Conservation (phyloP, 352 stramenopile genomes). For the Phytopythium chamaehyphon region DNA sequence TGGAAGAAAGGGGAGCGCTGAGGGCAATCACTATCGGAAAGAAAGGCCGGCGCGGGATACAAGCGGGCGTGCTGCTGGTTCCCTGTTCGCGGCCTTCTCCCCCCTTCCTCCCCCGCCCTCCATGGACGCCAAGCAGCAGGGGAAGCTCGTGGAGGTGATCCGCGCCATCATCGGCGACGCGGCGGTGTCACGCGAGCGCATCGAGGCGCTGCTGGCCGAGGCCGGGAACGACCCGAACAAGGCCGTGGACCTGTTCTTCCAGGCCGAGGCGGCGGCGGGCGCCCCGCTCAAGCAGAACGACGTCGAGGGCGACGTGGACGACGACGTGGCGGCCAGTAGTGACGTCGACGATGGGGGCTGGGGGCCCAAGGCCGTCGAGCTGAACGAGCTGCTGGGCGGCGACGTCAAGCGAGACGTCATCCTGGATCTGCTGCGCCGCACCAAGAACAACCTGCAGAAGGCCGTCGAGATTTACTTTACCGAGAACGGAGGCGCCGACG, state of each 20-base stretch:
- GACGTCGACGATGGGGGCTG: too few relatives aligned
- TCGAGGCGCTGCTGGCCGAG: slow-evolving; percentile 54
- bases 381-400: slow-evolving; percentile 70
- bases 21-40: too few relatives aligned
- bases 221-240: slow-evolving; percentile 78
- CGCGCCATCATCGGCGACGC: slow-evolving; percentile 68
- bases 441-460: slow-evolving; percentile 70
- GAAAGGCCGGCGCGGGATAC: background rate
- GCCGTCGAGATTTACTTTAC: slow-evolving; percentile 79
- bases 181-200: slow-evolving; percentile 55
- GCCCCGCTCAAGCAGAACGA: slow-evolving; percentile 41
- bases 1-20: background rate
- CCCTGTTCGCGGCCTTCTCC: background rate
- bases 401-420: slow-evolving; percentile 57
- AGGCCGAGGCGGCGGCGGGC: slow-evolving; percentile 43
- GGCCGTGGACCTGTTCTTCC: slow-evolving; percentile 78
- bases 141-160: slow-evolving; percentile 73
- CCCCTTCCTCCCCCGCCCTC: background rate
- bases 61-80: background rate
- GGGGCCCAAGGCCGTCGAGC: slow-evolving; percentile 42
- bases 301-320: slow-evolving; percentile 40
- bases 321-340: too few relatives aligned
- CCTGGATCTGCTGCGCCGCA: slow-evolving; percentile 46
- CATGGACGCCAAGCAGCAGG: slow-evolving; percentile 49
- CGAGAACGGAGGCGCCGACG: slow-evolving; percentile 37